A percentile compares a stretch with the other conserved stretches of the same genome.
Evolutionary conservation across 169 alveolate species (phyloP).

Genomic region (Miamiensis avidus): DNA sequence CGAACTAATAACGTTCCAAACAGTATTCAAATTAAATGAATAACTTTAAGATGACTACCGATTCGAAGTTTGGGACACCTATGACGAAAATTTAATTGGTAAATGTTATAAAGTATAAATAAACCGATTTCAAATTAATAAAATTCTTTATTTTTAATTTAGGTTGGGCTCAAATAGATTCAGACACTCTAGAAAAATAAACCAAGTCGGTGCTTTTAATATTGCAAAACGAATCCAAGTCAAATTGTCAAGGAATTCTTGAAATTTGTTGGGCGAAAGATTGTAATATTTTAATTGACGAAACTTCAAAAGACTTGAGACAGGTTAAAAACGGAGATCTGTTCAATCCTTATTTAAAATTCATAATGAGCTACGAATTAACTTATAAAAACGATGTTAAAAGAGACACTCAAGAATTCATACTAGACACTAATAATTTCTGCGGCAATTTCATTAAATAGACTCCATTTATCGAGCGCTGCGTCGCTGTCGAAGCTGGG

Average conservation of each 20-base stretch:
- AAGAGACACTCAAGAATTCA: not conserved
- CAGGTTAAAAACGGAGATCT: not conserved
- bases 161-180: not conserved
- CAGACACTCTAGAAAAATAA: not conserved
- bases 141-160: too few species aligned
- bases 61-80: not conserved
- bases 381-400: not conserved
- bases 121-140: too few species aligned
- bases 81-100: not conserved
- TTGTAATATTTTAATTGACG: not conserved
- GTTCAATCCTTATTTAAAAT: not conserved
- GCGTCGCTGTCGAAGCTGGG: not conserved
- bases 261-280: not conserved
- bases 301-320: not conserved
- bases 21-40: not conserved
- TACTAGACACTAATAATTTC: not conserved
- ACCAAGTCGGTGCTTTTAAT: not conserved
- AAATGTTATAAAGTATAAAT: too few species aligned
- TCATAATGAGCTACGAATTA: not conserved
- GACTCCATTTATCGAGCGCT: not conserved
- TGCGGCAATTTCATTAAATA: not conserved
- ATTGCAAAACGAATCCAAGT: not conserved
- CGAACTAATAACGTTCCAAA: not conserved
- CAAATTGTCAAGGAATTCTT: not conserved
- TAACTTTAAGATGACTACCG: too few species aligned